Base-by-base conservation (phyloP, 106 monocot species). In the Chionographis japonica region DNA sequence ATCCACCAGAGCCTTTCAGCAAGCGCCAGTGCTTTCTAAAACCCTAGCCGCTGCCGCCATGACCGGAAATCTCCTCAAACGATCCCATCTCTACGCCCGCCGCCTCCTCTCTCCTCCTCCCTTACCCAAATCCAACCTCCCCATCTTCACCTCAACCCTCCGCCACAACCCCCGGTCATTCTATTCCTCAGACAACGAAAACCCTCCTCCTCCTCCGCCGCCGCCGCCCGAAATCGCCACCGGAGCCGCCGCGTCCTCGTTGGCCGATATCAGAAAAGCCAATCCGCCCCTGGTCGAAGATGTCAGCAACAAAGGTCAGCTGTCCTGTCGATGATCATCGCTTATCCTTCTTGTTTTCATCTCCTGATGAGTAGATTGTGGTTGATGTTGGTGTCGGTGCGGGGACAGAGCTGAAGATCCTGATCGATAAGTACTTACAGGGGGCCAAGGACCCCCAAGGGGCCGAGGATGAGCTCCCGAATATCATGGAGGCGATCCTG, bases 401-500 rank as follows among this genome's bases (percentile, higher is more conserved):
- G 18, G 59, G 8, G 52, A 36, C 73, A 90, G 92, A 97, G 66
- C 58, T 97, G 37, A 91, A 89, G 62, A 59, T 58, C 18, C 74
- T 68, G 54, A 77, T 97, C 7, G 84, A 89, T 54, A 65, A 64
- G 42, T 97, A 89, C 74, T 78, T 80, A 54, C 58, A 86, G 27
- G 80, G 68, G 7, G 86, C 87, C 7, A 92, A 97, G 72, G 63
- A 78, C 27, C 27, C 27, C 58, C 58, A 86, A 16, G 80, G 68
- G 7, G 86, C 87, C 7, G 95, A 97, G 72, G 63, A 78, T 36
- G 72, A 72, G 6, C 76, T 92, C 6, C 76, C 75, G 4, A 37
- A 63, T 8, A 74, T 94, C 40, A 69, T 77, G 41, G 88, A 91
- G 71, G 88, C 90, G 12, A 68, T 90, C 40, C 42, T 94, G 37